A percentile compares a stretch with the other conserved stretches of the same genome.
phyloP scores from a whole-genome alignment of 2,329 filamentous ascomycete genomes.

The Setomelanomma holmii region DNA sequence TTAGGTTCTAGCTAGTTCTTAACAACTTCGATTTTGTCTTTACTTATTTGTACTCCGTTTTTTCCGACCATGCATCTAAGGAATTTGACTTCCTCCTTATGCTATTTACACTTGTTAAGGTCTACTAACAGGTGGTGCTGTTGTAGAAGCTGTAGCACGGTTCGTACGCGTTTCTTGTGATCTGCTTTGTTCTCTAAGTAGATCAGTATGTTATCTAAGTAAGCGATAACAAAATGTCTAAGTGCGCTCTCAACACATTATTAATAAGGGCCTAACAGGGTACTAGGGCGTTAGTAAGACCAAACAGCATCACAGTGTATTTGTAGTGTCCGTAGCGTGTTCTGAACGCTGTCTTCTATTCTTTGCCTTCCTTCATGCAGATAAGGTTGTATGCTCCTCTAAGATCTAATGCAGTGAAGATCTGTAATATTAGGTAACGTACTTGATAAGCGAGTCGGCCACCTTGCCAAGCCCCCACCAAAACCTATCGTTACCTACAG shows the following conservation, averaged over 20 bases:
- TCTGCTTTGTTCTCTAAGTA: not conserved
- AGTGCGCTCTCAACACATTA: not conserved
- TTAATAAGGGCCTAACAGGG: not conserved
- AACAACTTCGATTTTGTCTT: not conserved
- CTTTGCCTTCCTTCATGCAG: not conserved
- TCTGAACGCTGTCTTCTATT: conserved; percentile 11
- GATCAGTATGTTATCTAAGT: not conserved
- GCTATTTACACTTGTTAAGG: not conserved
- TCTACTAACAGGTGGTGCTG: not conserved
- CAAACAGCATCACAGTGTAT: conserved; percentile 3
- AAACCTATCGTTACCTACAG: no score
- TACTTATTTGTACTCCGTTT: not conserved
- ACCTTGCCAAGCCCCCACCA: no score
- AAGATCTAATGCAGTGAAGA: no score
- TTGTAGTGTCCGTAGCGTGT: conserved; percentile 2
- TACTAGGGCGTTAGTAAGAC: not conserved
- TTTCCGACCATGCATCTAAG: not conserved
- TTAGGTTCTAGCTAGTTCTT: not conserved
- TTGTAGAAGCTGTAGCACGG: not conserved
- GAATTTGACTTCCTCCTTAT: not conserved
- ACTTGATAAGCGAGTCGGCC: no score
- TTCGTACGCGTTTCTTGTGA: not conserved
- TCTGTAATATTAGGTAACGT: no score
- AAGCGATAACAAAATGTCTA: not conserved
- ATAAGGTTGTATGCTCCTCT: not conserved